Conservation (phyloP, 2,329 filamentous ascomycete species). For the Fusarium veterinarium region DNA sequence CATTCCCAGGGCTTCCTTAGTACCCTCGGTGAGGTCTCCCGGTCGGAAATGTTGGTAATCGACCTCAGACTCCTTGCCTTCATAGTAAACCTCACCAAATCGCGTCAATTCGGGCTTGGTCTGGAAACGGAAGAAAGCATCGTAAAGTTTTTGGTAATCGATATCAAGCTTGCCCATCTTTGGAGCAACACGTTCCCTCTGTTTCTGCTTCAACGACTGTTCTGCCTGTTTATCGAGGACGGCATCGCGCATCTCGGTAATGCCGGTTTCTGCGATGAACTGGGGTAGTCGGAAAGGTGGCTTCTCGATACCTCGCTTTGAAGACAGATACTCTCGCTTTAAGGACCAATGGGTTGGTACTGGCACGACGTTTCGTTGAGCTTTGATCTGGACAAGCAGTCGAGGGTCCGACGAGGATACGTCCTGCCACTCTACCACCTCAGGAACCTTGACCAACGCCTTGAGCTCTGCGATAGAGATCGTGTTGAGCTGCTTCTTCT, state of each 20-base stretch:
- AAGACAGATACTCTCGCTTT: constrained; percentile 96
- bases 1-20: constrained; percentile 94
- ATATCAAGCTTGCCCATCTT: constrained; percentile 99
- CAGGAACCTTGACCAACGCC: constrained; percentile 87
- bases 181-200: constrained; percentile 90
- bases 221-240: constrained; percentile 96
- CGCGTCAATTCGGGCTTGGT: constrained; percentile 94
- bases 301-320: constrained; percentile 97
- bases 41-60: constrained; percentile 91
- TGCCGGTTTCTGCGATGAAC: constrained; percentile 97
- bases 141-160: constrained; percentile 97
- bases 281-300: constrained; percentile 91
- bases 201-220: constrained; percentile 92
- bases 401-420: constrained; percentile 90
- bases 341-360: constrained; percentile 95
- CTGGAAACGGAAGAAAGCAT: constrained; percentile 98
- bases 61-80: constrained; percentile 98
- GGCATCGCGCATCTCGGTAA: constrained; percentile 97
- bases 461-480: constrained; percentile 96
- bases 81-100: constrained; percentile 99
- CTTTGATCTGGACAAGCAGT: constrained; percentile 93
- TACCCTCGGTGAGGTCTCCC: constrained; percentile 87
- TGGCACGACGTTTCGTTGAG: constrained; percentile 93
- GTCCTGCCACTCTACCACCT: constrained; percentile 98
- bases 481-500: constrained; percentile 90